phyloP scores from a whole-genome alignment of 2,329 filamentous ascomycete species.

The Nigrospora oryzae region DNA sequence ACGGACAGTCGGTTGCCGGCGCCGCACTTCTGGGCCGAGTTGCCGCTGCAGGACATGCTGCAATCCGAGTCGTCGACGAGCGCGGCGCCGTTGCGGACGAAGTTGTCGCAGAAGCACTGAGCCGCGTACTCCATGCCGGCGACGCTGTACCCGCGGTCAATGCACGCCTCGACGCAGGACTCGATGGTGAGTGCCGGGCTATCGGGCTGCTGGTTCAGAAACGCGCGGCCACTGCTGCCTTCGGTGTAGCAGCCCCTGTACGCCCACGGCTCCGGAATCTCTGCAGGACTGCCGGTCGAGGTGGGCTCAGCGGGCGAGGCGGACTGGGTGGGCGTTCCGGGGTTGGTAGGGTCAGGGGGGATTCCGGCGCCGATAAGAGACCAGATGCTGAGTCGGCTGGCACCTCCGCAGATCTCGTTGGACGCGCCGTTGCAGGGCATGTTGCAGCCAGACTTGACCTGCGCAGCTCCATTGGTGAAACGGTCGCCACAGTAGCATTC shows the following conservation, averaged over 20 bases:
- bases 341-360: not conserved
- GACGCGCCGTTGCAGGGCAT: conserved; percentile 10
- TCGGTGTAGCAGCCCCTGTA: conserved; percentile 14
- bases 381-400: conserved; percentile 10
- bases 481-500: conserved; percentile 9
- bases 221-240: conserved; percentile 9
- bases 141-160: conserved; percentile 14
- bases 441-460: conserved; percentile 4
- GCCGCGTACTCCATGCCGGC: conserved; percentile 24
- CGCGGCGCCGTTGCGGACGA: conserved; percentile 11
- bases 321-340: not conserved
- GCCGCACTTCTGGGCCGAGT: conserved; percentile 12
- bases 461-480: conserved; percentile 3
- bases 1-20: conserved; percentile 13
- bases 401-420: conserved; percentile 6
- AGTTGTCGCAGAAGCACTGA: conserved; percentile 17
- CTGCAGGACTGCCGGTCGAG: conserved; percentile 1
- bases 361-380: conserved; percentile 3
- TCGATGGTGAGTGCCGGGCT: conserved; percentile 11
- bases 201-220: conserved; percentile 11
- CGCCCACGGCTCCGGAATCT: conserved; percentile 8
- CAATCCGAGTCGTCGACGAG: conserved; percentile 11
- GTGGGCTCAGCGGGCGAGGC: not conserved
- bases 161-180: conserved; percentile 12
- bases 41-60: conserved; percentile 14